Conservation (phyloP, 352 stramenopile genomes). For the Pythium sp. region DNA sequence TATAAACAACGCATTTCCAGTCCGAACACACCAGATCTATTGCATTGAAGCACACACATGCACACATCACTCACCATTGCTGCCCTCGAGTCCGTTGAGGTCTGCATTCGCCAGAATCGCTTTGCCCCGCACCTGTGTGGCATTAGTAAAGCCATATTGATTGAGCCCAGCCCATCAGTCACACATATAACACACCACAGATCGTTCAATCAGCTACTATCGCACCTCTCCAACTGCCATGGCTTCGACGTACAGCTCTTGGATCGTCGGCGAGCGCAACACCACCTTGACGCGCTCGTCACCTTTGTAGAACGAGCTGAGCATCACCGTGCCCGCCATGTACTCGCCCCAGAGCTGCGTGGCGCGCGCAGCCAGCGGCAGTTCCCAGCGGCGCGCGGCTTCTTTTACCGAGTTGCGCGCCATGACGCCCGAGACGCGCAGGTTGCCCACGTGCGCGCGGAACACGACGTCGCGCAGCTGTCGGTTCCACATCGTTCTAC, state of each 20-base stretch:
- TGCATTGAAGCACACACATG: background rate
- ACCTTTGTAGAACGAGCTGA: constrained; percentile 87
- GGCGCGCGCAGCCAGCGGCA: constrained; percentile 34
- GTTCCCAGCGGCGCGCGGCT: constrained; percentile 51
- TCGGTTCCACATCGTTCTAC: constrained; percentile 44
- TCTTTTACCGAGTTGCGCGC: constrained; percentile 55
- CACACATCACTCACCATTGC: constrained; percentile 2
- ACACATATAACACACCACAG: background rate
- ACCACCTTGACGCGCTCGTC: constrained; percentile 82
- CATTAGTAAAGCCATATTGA: background rate
- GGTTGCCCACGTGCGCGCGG: constrained; percentile 74
- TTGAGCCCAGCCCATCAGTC: background rate
- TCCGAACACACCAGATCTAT: background rate
- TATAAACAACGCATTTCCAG: background rate
- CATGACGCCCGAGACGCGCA: constrained; percentile 79
- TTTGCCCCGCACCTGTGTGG: constrained; percentile 60
- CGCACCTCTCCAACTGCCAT: constrained; percentile 74
- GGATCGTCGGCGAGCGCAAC: constrained; percentile 58
- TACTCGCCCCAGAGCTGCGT: constrained; percentile 84
- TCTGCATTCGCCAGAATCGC: constrained; percentile 30
- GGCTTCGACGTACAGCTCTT: constrained; percentile 76
- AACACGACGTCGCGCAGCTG: constrained; percentile 64
- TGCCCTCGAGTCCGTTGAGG: constrained; percentile 1
- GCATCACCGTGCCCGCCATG: constrained; percentile 81
- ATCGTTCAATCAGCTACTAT: background rate